Evolutionary conservation across 2,329 filamentous ascomycete species (phyloP), one percentile per base, ranked within the genome.

Genomic region (Corynespora cassiicola): DNA sequence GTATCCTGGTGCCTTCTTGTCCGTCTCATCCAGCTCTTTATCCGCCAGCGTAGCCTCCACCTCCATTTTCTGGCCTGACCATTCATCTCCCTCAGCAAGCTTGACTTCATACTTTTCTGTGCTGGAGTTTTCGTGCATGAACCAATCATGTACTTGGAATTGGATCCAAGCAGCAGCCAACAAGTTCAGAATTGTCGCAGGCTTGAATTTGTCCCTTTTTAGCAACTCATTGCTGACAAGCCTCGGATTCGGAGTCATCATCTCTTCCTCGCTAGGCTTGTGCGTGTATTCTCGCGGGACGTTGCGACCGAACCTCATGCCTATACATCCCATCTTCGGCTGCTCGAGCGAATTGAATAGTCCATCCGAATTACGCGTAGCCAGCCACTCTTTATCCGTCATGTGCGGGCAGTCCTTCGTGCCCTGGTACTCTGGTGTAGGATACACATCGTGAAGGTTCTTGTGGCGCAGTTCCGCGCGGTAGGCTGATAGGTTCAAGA

Each of bases 161-260:
- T 77, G 74, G n/a, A 76, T 75, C 72, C 73, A 76, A 1, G 73
- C 73, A 10, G 73, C 73, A 3, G 73, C 73, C 6, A 76, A 55
- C 24, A 76, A 45, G 38, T 76, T 77, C 39, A 76, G 38, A 2
- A 61, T 72, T 0, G 71, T 75, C 1, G 73, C 74, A 3, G 72
- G 72, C 16, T 70, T 72, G 46, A 76, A 76, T 3, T 54, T 58
- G n/a, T 70, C 63, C 7, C 73, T 59, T 14, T 63, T 63, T 61
- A 76, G 61, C 36, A 77, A 64, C 25, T 52, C 55, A 28, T 74
- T 60, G 37, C 71, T 75, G 29, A 77, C 58, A 10, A 72, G 38
- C 22, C 73, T 58, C 3, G 74, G 74, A 45, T 69, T 75, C 2
- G 73, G 73, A 1, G 57, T 71, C 66, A 65, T 61, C 5, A 75